These are phyloP conservation scores for Casuarina cunninghamiana DNA, from an alignment of 306 rosid genomes.

Conservation along the genomic window DNA sequence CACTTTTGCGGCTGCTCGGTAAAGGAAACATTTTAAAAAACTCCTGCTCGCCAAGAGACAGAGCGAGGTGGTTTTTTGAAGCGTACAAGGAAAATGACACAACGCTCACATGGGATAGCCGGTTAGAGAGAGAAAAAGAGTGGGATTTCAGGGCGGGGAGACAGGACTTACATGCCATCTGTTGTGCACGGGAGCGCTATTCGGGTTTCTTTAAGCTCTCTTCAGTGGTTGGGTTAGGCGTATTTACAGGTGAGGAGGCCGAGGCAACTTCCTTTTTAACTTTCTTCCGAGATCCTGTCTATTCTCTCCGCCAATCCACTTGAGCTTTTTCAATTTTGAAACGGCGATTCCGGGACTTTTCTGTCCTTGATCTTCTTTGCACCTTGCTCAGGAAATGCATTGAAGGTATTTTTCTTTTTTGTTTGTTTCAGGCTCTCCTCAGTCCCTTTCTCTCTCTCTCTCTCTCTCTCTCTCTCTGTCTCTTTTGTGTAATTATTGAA, in stretches of 20 bases:
- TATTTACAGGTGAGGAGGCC: conserved; percentile 16
- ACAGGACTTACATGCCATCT: conserved; percentile 29
- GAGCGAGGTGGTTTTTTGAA: conserved; percentile 32
- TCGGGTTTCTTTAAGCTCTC: conserved; percentile 37
- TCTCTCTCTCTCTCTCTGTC: conserved; percentile 5
- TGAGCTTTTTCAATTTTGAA: conserved; percentile 22
- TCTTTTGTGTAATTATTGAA: conserved; percentile 18
- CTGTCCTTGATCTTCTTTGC: conserved; percentile 20
- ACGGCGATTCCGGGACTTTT: conserved; percentile 35
- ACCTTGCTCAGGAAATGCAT: conserved; percentile 24
- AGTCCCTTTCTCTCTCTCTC: conserved; percentile 14
- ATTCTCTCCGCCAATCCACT: conserved; percentile 8
- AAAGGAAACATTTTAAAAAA: conserved; percentile 23
- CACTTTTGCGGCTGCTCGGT: not conserved
- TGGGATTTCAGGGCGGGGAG: conserved; percentile 14
- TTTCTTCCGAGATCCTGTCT: not conserved
- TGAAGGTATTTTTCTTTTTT: conserved; percentile 34
- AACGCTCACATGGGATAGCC: conserved; percentile 47
- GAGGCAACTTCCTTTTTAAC: conserved; percentile 9
- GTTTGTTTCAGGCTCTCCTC: not conserved
- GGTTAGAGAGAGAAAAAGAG: conserved; percentile 29
- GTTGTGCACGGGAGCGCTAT: conserved; percentile 36
- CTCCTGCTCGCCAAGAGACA: conserved; percentile 36
- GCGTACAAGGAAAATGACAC: conserved; percentile 21
- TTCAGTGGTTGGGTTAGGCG: conserved; percentile 16